phyloP scores from a whole-genome alignment of 2,329 filamentous ascomycete genomes.

The Talaromyces sp. region DNA sequence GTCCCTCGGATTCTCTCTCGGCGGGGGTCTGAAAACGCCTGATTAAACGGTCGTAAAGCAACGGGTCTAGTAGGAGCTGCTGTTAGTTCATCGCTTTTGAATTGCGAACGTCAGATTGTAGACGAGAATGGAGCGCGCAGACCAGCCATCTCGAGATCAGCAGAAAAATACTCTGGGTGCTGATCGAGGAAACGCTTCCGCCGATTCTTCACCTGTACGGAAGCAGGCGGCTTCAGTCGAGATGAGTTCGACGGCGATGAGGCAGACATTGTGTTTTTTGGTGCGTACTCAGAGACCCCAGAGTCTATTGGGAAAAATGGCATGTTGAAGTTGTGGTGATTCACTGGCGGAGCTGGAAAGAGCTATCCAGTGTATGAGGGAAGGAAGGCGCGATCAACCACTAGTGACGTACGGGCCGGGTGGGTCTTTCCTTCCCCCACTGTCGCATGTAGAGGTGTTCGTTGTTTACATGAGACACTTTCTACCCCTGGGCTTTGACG shows the following conservation, averaged over 20 bases:
- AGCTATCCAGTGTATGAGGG: neutral
- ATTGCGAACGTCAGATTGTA: neutral
- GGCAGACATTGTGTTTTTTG: neutral
- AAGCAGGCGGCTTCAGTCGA: constrained; percentile 24
- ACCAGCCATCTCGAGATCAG: constrained; percentile 59
- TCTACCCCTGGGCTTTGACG: neutral
- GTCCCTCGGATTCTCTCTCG: constrained; percentile 69
- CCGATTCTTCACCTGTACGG: constrained; percentile 64
- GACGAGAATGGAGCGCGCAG: constrained; percentile 28
- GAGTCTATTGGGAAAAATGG: constrained; percentile 9
- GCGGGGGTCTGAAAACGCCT: constrained; percentile 67
- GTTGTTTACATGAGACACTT: neutral
- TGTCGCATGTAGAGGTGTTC: neutral
- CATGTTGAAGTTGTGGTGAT: neutral
- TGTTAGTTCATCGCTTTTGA: constrained; percentile 17
- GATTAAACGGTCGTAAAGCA: constrained; percentile 76
- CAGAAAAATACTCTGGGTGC: constrained; percentile 66
- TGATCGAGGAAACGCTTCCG: constrained; percentile 69
- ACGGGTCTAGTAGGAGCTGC: constrained; percentile 52
- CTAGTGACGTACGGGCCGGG: neutral
- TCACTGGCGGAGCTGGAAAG: neutral
- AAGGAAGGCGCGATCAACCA: neutral
- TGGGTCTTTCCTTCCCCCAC: neutral
- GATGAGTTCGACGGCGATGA: neutral
- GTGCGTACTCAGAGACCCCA: neutral